These are phyloP conservation scores for Taphrina flavorubra DNA, from an alignment of 1,139 yeast species.

Conservation along the genomic window DNA sequence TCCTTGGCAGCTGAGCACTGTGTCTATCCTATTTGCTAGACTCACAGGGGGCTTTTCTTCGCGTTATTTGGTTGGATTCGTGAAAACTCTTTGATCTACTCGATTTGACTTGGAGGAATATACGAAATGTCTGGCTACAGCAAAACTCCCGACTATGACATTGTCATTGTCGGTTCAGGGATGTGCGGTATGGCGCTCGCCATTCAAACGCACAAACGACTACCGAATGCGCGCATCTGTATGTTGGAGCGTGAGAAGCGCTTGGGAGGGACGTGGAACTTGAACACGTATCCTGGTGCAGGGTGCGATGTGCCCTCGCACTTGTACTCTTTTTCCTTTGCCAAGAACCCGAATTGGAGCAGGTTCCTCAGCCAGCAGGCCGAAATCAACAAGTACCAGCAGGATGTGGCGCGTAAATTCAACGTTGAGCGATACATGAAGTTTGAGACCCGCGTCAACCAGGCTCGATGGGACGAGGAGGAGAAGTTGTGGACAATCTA, in stretches of 20 bases:
- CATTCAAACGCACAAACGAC: slow-evolving; percentile 23
- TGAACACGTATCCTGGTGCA: slow-evolving; percentile 37
- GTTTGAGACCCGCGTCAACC: slow-evolving; percentile 44
- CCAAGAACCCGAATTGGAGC: slow-evolving; percentile 49
- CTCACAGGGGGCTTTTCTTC: too few relatives aligned
- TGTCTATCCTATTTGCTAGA: too few relatives aligned
- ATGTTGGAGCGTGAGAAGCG: slow-evolving; percentile 28
- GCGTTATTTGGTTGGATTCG: too few relatives aligned
- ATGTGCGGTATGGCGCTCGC: slow-evolving; percentile 41
- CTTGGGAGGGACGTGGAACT: slow-evolving; percentile 37
- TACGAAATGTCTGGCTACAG: slow-evolving; percentile 6
- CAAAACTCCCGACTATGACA: slow-evolving; percentile 32
- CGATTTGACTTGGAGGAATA: too few relatives aligned
- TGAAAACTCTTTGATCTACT: too few relatives aligned
- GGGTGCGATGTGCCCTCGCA: slow-evolving; percentile 45
- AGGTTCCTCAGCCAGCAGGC: slow-evolving; percentile 47
- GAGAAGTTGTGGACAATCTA: slow-evolving; percentile 47
- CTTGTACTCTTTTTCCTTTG: slow-evolving; percentile 49
- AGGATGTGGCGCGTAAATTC: slow-evolving; percentile 47
- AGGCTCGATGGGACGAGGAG: slow-evolving; percentile 47
- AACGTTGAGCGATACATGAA: slow-evolving; percentile 46
- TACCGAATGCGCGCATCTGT: slow-evolving; percentile 30
- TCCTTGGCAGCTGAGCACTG: background rate
- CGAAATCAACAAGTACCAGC: slow-evolving; percentile 48
- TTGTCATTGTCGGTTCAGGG: slow-evolving; percentile 35